Base-by-base conservation (phyloP, 2,329 filamentous ascomycete genomes). In the Iodosphaeria phyllophila region DNA sequence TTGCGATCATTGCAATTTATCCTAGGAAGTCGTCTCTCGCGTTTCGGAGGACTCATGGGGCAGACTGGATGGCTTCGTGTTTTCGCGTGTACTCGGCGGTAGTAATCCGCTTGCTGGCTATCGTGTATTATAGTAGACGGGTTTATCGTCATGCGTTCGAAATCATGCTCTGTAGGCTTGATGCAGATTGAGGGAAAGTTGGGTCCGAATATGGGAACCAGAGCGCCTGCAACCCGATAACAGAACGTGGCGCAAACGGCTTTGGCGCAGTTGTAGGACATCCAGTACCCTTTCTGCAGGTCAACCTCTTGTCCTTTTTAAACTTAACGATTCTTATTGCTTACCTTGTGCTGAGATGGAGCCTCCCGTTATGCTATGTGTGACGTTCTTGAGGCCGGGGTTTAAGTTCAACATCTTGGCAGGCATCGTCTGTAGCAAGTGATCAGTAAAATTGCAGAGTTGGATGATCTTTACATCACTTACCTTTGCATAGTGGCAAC, bases 211-310 rank as follows among this genome's bases (percentile, higher is more conserved):
- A 98, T 60, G 5, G 89, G 89, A 6, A 89, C 89, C 27, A 98
- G 54, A 0, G 78, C 84, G 29, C 74, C 74, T 9, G 86, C 74
- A 32, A 98, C 91, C 18, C 65, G 56, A 45, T 74, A 71, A 52
- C 86, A 95, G 46, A 95, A 95, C 1, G 79, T 93, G 4, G 79
- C 67, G 40, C 84, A 91, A 25, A 98, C 58, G 8, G 82, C 83
- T 48, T 67, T 76, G 23, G 89, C 89, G 36, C 83, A 91, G 19
- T 68, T 55, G 40, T 74, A 95, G 3, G 86, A 86, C 66, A 95
- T 82, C 89, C 89, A 98, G 50, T 95, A 98, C 17, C 89, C 83
- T 92, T 34, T 23, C n/a, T n/a, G n/a, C n/a, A n/a, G n/a, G n/a
- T n/a, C n/a, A 23, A 23, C 6, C 4, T 24, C 28, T 20, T 18